A percentile compares a stretch with the other conserved stretches of the same genome.
Evolutionary conservation across 768 basidiomycete genomes (phyloP).

Genomic region (Hericium erinaceus): DNA sequence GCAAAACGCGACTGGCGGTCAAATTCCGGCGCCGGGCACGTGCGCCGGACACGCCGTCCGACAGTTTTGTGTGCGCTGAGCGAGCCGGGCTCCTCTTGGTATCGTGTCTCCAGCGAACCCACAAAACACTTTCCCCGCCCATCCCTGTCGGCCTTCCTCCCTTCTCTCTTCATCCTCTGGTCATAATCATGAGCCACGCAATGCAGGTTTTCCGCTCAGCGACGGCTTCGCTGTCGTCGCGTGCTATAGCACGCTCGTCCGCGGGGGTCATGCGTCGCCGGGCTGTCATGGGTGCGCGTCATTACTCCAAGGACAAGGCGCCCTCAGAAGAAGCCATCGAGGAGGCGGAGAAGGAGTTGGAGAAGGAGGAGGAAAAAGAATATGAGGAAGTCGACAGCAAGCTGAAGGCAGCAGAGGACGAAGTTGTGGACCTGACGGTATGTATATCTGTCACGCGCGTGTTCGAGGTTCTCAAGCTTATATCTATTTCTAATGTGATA

Average conservation of each 20-base stretch:
- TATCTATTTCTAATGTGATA: slow-evolving; percentile 23
- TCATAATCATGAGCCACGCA: slow-evolving; percentile 41
- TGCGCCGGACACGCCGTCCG: background rate
- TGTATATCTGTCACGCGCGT: slow-evolving; percentile 19
- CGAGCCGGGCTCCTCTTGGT: background rate
- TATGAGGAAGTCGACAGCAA: slow-evolving; percentile 33
- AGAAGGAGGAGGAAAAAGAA: slow-evolving; percentile 20
- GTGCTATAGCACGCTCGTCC: slow-evolving; percentile 33
- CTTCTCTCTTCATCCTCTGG: slow-evolving; percentile 9
- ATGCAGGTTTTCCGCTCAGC: slow-evolving; percentile 49
- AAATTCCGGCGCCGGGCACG: background rate
- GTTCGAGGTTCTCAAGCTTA: slow-evolving; percentile 4
- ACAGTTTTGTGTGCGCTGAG: background rate
- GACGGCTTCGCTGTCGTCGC: slow-evolving; percentile 46
- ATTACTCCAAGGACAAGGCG: slow-evolving; percentile 42
- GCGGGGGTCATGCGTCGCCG: slow-evolving; percentile 16
- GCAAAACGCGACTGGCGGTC: background rate
- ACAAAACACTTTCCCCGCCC: slow-evolving; percentile 3
- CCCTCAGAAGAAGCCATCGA: slow-evolving; percentile 26
- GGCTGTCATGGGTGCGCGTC: slow-evolving; percentile 26
- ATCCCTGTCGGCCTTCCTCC: slow-evolving; percentile 5
- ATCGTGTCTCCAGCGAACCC: slow-evolving; percentile 6
- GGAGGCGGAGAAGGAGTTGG: slow-evolving; percentile 20
- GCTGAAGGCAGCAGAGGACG: slow-evolving; percentile 73
- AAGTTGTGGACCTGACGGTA: slow-evolving; percentile 80